Conservation (phyloP, 768 basidiomycete species). For the Gloeostereum incarnatum region DNA sequence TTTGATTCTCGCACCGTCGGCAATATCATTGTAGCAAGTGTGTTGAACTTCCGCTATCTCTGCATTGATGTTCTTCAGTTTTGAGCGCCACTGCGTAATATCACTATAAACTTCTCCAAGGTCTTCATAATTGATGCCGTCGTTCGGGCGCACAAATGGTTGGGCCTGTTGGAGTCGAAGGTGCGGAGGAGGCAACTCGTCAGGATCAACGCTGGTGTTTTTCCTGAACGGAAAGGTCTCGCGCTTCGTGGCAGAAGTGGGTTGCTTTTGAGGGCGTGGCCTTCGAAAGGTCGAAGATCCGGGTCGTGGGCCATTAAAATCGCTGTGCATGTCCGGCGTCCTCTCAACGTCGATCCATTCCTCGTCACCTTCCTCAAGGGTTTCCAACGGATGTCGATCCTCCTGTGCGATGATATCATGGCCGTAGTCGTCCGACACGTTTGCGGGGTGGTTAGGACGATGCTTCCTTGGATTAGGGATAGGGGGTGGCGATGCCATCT, state of each 20-base stretch:
- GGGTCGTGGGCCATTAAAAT: slow-evolving; percentile 11
- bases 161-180: slow-evolving; percentile 58
- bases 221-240: slow-evolving; percentile 59
- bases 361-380: slow-evolving; percentile 21
- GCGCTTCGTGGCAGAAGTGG: slow-evolving; percentile 23
- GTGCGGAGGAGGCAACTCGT: slow-evolving; percentile 49
- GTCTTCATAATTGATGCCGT: slow-evolving; percentile 57
- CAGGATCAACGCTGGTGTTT: slow-evolving; percentile 17
- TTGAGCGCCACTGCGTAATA: slow-evolving; percentile 62
- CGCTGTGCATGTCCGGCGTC: slow-evolving; percentile 28
- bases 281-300: slow-evolving; percentile 27
- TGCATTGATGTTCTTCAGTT: slow-evolving; percentile 61
- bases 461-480: slow-evolving; percentile 45
- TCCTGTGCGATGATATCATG: slow-evolving; percentile 18
- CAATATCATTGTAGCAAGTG: slow-evolving; percentile 62
- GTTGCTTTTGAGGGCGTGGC: slow-evolving; percentile 13
- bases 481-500: slow-evolving; percentile 30
- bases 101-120: slow-evolving; percentile 59
- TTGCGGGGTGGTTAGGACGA: slow-evolving; percentile 57
- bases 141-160: slow-evolving; percentile 69
- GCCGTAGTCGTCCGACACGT: too few relatives aligned
- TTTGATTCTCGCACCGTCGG: slow-evolving; percentile 56
- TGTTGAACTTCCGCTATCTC: slow-evolving; percentile 66
- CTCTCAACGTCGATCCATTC: slow-evolving; percentile 57
- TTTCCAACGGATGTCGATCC: slow-evolving; percentile 15